A percentile compares a stretch with the other conserved stretches of the same genome.
Conservation (phyloP, 2,329 filamentous ascomycete species). For the Niveomyces coronatus region DNA sequence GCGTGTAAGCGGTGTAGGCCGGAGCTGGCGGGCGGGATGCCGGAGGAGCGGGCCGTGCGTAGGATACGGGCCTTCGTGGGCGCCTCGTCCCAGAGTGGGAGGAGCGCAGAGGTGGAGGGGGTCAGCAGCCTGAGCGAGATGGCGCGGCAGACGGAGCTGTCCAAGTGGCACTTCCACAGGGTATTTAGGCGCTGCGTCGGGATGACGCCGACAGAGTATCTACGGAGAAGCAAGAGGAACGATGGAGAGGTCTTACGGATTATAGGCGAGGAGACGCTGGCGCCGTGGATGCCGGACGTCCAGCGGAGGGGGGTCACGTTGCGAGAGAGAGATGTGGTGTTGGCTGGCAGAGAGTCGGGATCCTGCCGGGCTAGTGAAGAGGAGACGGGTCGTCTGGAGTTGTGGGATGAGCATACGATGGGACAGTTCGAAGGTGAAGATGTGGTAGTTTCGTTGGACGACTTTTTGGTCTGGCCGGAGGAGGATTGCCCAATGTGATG, state of each 20-base stretch:
- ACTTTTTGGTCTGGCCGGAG: slow-evolving; percentile 13
- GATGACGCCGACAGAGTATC: slow-evolving; percentile 31
- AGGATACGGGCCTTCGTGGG: slow-evolving; percentile 26
- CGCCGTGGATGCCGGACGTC: no score
- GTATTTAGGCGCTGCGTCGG: slow-evolving; percentile 47
- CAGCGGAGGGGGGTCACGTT: no score
- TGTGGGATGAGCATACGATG: background rate
- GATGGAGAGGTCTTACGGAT: no score
- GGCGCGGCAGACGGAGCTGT: slow-evolving; percentile 40
- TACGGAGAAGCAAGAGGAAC: slow-evolving; percentile 12
- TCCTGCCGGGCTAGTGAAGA: no score
- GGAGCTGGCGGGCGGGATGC: slow-evolving; percentile 29
- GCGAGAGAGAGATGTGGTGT: no score
- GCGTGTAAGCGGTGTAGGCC: slow-evolving; percentile 49
- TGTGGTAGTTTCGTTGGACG: slow-evolving; percentile 11
- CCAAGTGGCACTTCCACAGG: slow-evolving; percentile 48
- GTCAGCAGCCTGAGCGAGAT: slow-evolving; percentile 32
- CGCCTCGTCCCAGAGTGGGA: no score
- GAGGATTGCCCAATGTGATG: no score
- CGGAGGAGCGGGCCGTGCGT: slow-evolving; percentile 31
- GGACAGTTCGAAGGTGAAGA: background rate
- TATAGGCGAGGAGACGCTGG: no score
- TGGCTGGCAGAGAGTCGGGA: no score
- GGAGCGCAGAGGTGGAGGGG: slow-evolving; percentile 10
- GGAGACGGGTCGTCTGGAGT: no score